A percentile compares a stretch with the other conserved stretches of the same genome.
phyloP scores from a whole-genome alignment of 257 asterid genomes.

The Primulina huaijiensis region DNA sequence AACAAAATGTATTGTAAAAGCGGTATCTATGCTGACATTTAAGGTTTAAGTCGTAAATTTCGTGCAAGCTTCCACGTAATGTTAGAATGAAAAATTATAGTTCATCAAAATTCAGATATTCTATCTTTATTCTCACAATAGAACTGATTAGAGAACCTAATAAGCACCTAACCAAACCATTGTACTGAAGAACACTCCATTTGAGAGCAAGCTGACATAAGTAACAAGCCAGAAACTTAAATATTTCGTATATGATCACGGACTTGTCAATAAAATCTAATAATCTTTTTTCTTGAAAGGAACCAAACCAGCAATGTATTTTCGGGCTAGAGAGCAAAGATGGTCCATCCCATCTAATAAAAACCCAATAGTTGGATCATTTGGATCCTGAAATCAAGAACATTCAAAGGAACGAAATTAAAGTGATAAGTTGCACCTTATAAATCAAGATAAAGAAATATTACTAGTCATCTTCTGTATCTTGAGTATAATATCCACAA shows the following conservation, averaged over 20 bases:
- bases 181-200: constrained; percentile 10
- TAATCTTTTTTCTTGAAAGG: constrained; percentile 7
- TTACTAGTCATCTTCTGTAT: background rate
- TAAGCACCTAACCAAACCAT: constrained; percentile 11
- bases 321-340: constrained; percentile 94
- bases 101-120: constrained; percentile 11
- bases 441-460: constrained; percentile 20
- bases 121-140: constrained; percentile 6
- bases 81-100: constrained; percentile 6
- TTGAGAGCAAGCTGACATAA: constrained; percentile 19
- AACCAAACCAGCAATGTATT: constrained; percentile 89
- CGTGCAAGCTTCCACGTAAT: constrained; percentile 7
- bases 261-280: constrained; percentile 5
- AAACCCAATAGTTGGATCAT: constrained; percentile 96
- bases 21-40: constrained; percentile 1
- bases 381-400: constrained; percentile 73
- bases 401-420: constrained; percentile 6
- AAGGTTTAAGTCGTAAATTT: background rate
- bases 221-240: constrained; percentile 17
- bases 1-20: constrained; percentile 14
- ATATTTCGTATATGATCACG: constrained; percentile 5
- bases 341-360: constrained; percentile 93
- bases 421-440: constrained; percentile 11
- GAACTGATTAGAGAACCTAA: constrained; percentile 21
- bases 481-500: constrained; percentile 13